Base-by-base conservation (phyloP, 345 rosid genomes). In the Eucalyptus cladocalyx region DNA sequence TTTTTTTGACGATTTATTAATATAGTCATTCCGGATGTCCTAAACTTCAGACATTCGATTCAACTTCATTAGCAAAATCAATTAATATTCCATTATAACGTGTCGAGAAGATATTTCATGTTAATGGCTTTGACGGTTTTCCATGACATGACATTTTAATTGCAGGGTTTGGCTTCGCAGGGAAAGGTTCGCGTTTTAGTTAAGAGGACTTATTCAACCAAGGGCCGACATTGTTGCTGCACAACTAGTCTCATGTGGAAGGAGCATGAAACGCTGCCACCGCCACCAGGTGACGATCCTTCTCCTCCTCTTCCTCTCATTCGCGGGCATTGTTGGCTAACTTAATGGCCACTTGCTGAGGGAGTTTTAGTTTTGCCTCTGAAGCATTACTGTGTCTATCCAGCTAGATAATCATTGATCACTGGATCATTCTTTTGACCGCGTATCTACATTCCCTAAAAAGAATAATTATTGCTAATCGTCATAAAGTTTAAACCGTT, bases 1-100 rank as follows among this genome's bases (percentile, higher is more conserved):
- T 4, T 1, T 5, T 30, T 14, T 65, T 4, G 0, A 65, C 5
- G 2, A 65, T 65, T 65, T 65, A 7, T 11, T 19, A n/a, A 7
- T 65, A 14, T 7, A 65, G 32, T 65, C 2, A 17, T 65, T n/a
- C 1, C 3, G 5, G 5, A 65, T 65, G 37, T 65, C 9, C 32
- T 65, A 65, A 30, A 15, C 7, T 65, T 13, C 19, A 12, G 18
- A 7, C 3, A 65, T 7, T 4, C 9, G 4, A 7, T n/a, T n/a
- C 5, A 2, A 7, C 3, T 65, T 65, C 16, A 65, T n/a, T 15
- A 15, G 19, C 37, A 11, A 65, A 14, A n/a, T 30, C 19, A 13
- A n/a, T n/a, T 14, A 8, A 62, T 62, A 14, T 30, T 62, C 3
- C 32, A 28, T 28, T 49, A 58, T 28, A 24, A 24, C 14, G 4